Conservation (phyloP, 306 rosid species). For the Castanea mollissima region DNA sequence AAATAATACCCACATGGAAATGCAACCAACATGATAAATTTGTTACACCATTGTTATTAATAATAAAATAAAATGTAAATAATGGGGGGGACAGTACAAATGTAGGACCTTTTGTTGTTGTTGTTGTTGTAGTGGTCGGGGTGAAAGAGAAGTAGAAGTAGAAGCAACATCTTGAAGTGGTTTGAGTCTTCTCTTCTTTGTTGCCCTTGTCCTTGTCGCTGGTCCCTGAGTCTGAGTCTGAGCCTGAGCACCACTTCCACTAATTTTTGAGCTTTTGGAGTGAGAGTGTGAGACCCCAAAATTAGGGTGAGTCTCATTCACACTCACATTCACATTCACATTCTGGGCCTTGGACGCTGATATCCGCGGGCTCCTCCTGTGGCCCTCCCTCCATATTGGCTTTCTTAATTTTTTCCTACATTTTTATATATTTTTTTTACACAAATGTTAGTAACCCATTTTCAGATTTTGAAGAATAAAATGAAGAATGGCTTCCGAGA, state of each 20-base stretch:
- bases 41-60: too few species aligned
- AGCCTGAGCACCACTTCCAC: too few species aligned
- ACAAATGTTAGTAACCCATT: conserved; percentile 15
- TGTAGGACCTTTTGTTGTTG: conserved; percentile 17
- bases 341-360: conserved; percentile 22
- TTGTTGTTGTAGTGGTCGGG: conserved; percentile 5
- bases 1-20: too few species aligned
- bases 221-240: conserved; percentile 24
- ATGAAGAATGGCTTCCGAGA: too few species aligned
- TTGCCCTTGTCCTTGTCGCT: conserved; percentile 41
- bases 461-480: background rate
- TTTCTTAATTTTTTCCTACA: conserved; percentile 33
- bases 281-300: background rate
- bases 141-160: conserved; percentile 2
- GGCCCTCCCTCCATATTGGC: conserved; percentile 32
- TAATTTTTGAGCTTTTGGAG: background rate
- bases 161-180: conserved; percentile 29
- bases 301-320: conserved; percentile 2
- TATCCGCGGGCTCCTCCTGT: conserved; percentile 56
- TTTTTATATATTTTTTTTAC: background rate
- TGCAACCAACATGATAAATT: too few species aligned
- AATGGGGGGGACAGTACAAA: too few species aligned
- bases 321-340: conserved; percentile 3
- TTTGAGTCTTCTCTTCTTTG: conserved; percentile 36
- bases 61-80: too few species aligned